Percentiles rank a stretch among this genome's conserved stretches.
phyloP scores from a whole-genome alignment of 768 basidiomycete genomes.

The Rhodotorula taiwanensis region DNA sequence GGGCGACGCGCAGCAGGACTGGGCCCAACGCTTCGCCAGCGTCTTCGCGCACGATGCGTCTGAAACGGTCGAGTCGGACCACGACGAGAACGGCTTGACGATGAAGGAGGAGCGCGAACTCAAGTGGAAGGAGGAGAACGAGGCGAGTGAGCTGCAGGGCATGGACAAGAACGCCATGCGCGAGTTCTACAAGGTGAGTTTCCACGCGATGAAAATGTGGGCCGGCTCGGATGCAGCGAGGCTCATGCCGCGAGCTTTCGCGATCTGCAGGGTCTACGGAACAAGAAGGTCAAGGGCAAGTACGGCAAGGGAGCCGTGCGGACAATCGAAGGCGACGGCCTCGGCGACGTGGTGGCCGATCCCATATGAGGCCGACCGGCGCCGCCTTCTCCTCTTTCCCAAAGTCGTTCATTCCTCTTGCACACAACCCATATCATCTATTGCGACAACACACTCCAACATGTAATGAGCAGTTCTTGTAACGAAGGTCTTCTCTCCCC shows the following conservation, averaged over 20 bases:
- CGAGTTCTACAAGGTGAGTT: constrained; percentile 39
- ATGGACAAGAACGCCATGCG: constrained; percentile 37
- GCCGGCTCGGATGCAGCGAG: neutral
- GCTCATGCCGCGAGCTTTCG: no score
- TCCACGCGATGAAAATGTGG: neutral
- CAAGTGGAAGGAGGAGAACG: constrained; percentile 37
- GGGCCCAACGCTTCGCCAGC: constrained; percentile 35
- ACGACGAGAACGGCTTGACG: constrained; percentile 33
- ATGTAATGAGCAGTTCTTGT: no score
- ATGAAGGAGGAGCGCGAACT: constrained; percentile 38
- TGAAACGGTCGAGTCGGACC: constrained; percentile 6
- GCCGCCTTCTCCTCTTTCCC: no score
- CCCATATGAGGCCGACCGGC: neutral
- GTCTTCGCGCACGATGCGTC: constrained; percentile 35
- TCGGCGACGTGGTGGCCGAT: constrained; percentile 9
- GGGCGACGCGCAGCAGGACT: constrained; percentile 37
- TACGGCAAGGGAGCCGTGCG: constrained; percentile 24
- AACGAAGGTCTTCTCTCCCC: no score
- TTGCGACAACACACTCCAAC: neutral
- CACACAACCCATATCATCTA: neutral
- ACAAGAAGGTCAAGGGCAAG: constrained; percentile 36
- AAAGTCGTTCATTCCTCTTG: no score
- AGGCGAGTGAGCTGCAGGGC: constrained; percentile 4
- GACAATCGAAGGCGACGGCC: constrained; percentile 39
- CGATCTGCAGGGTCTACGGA: constrained; percentile 22